These are phyloP conservation scores for Thalassiosira pacifica DNA, from an alignment of 352 stramenopile genomes.

Conservation along the genomic window DNA sequence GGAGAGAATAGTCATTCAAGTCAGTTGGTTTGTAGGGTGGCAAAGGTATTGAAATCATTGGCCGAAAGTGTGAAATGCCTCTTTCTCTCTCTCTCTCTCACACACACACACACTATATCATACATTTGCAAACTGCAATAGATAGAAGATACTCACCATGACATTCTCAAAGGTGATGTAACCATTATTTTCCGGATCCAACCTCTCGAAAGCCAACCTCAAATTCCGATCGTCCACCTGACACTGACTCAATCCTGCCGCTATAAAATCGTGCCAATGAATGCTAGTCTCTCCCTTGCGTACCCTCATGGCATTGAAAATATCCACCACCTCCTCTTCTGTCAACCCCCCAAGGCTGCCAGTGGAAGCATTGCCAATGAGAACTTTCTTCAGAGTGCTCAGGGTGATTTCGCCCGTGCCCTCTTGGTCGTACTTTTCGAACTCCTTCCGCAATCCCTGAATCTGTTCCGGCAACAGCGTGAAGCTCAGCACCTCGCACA, in stretches of 20 bases:
- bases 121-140: neutral
- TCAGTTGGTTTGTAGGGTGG: no score
- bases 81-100: no score
- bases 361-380: slow-evolving; percentile 63
- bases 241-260: slow-evolving; percentile 81
- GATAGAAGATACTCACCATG: slow-evolving; percentile 47
- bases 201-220: slow-evolving; percentile 81
- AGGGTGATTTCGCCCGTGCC: slow-evolving; percentile 86
- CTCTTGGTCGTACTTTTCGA: slow-evolving; percentile 86
- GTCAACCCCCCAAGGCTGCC: slow-evolving; percentile 59
- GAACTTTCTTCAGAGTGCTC: slow-evolving; percentile 65
- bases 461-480: slow-evolving; percentile 87
- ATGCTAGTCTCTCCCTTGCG: slow-evolving; percentile 80
- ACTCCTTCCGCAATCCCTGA: slow-evolving; percentile 82
- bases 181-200: slow-evolving; percentile 91
- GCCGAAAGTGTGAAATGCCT: no score
- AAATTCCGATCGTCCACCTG: slow-evolving; percentile 86
- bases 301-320: slow-evolving; percentile 82
- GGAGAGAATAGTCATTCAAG: no score
- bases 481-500: slow-evolving; percentile 88
- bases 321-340: slow-evolving; percentile 79
- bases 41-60: no score
- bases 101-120: neutral
- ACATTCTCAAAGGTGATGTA: slow-evolving; percentile 89
- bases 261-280: slow-evolving; percentile 88